These are phyloP conservation scores for Pichia insulana DNA, from an alignment of 805 yeast species.

Conservation along the genomic window DNA sequence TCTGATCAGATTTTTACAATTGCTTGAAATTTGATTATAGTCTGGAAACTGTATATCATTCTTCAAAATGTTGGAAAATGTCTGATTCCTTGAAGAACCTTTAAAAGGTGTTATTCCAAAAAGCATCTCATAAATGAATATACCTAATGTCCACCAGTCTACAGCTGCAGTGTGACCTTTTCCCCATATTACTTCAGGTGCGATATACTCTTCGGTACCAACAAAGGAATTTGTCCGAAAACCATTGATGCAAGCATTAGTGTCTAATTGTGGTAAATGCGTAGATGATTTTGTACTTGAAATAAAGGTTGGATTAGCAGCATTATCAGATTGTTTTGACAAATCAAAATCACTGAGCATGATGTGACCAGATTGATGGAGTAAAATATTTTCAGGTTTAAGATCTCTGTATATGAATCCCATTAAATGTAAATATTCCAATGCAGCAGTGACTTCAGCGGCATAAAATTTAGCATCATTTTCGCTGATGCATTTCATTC, in stretches of 20 bases:
- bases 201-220: constrained; percentile 97
- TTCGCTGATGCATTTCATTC: constrained; percentile 77
- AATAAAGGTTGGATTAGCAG: constrained; percentile 67
- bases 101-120: constrained; percentile 96
- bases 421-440: constrained; percentile 92
- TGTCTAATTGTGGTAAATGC: constrained; percentile 65
- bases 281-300: constrained; percentile 25
- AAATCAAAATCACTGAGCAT: constrained; percentile 96
- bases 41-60: constrained; percentile 78
- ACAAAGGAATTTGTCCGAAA: constrained; percentile 97
- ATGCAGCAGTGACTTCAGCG: constrained; percentile 93
- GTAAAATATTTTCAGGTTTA: constrained; percentile 89
- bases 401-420: constrained; percentile 95
- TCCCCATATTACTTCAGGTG: constrained; percentile 96
- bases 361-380: constrained; percentile 96
- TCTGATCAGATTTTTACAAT: constrained; percentile 70
- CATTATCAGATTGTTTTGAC: constrained; percentile 76
- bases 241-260: constrained; percentile 91
- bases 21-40: constrained; percentile 45
- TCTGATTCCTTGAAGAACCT: constrained; percentile 79
- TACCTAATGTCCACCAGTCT: constrained; percentile 99
- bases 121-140: constrained; percentile 86
- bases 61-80: constrained; percentile 81
- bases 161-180: constrained; percentile 97
- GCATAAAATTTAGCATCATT: constrained; percentile 90